Conservation (phyloP, 371 early-diverging fungal genomes). For the Basidiobolus meristosporus region DNA sequence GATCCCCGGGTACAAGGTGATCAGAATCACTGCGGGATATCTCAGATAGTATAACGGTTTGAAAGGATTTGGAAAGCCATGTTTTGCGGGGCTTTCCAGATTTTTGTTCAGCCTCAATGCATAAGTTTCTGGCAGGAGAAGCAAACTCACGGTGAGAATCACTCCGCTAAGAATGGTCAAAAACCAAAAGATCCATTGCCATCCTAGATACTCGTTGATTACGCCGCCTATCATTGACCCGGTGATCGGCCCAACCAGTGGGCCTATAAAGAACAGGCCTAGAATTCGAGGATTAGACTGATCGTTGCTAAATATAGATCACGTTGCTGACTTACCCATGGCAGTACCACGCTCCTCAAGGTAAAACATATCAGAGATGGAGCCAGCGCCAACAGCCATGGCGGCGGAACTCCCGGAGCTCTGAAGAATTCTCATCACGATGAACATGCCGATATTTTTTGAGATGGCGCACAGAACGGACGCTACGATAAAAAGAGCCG, state of each 20-base stretch:
- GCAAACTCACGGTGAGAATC: conserved; percentile 26
- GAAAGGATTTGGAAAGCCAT: conserved; percentile 7
- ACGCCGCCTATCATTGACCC: conserved; percentile 23
- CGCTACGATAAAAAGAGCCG: conserved; percentile 25
- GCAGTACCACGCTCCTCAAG: conserved; percentile 23
- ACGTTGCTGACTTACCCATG: no score
- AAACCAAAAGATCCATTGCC: conserved; percentile 46
- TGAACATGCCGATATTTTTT: conserved; percentile 20
- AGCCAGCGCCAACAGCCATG: conserved; percentile 54
- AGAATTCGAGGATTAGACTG: no score
- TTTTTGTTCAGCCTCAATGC: no score
- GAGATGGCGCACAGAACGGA: conserved; percentile 46
- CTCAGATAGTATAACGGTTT: conserved; percentile 15
- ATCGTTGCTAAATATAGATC: no score
- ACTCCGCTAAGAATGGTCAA: conserved; percentile 29
- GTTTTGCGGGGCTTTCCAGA: conserved; percentile 1
- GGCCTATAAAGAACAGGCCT: conserved; percentile 32
- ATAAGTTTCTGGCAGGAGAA: conserved; percentile 51
- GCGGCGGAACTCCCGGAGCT: conserved; percentile 48
- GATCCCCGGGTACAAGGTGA: conserved; percentile 22
- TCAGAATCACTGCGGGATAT: conserved; percentile 20
- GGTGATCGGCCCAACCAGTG: conserved; percentile 28
- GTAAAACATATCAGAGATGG: conserved; percentile 29
- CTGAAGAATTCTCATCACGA: conserved; percentile 41
- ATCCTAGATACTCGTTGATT: conserved; percentile 25